phyloP scores from a whole-genome alignment of 2,329 filamentous ascomycete species.

The Penicillium sclerotigenum region DNA sequence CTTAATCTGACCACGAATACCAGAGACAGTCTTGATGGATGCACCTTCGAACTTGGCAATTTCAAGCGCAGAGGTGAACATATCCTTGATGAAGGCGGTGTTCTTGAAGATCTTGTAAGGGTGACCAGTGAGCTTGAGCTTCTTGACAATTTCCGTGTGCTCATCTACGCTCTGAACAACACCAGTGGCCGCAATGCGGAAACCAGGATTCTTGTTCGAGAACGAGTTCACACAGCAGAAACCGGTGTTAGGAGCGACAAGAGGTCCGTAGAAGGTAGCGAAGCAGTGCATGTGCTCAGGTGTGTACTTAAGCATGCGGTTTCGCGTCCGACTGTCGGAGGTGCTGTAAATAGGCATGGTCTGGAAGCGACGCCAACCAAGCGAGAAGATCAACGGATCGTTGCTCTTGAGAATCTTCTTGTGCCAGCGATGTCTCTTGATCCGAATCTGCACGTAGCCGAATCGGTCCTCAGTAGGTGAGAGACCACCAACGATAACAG shows the following conservation, averaged over 20 bases:
- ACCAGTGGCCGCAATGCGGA: conserved; percentile 90
- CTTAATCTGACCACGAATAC: conserved; percentile 95
- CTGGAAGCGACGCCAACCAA: conserved; percentile 96
- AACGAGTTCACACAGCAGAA: conserved; percentile 93
- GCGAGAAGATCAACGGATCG: conserved; percentile 92
- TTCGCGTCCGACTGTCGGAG: conserved; percentile 85
- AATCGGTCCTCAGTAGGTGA: conserved; percentile 92
- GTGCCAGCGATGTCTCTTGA: conserved; percentile 98
- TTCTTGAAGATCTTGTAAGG: conserved; percentile 99
- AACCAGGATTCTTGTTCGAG: conserved; percentile 77
- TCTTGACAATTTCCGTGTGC: conserved; percentile 96
- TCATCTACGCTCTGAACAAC: conserved; percentile 93
- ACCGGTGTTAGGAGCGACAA: conserved; percentile 92
- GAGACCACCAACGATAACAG: conserved; percentile 86
- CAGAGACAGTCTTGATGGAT: conserved; percentile 91
- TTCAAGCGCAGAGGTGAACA: conserved; percentile 91
- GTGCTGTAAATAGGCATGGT: conserved; percentile 90
- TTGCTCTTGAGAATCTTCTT: conserved; percentile 99
- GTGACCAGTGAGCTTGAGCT: conserved; percentile 89
- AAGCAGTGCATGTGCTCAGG: conserved; percentile 99
- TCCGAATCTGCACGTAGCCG: conserved; percentile 89
- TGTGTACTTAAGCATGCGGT: conserved; percentile 98
- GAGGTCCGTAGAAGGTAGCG: conserved; percentile 88
- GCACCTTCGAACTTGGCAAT: conserved; percentile 98
- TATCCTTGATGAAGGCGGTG: conserved; percentile 96